phyloP scores from a whole-genome alignment of 2,329 filamentous ascomycete species.

The Diaporthe batatas region DNA sequence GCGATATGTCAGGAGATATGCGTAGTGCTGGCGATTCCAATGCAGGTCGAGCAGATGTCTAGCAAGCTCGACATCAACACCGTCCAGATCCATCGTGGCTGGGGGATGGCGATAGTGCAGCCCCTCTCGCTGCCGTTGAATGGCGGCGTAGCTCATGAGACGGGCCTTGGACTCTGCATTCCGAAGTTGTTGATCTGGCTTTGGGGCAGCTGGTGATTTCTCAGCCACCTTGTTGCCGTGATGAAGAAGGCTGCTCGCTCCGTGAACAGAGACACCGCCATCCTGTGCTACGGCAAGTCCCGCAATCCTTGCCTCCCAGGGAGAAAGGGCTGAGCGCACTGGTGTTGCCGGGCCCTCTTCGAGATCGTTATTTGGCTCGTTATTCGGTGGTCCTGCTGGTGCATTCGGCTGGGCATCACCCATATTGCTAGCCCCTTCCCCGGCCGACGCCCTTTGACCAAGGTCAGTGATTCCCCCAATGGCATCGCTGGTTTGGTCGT shows the following conservation, averaged over 20 bases:
- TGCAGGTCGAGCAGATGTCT: constrained; percentile 4
- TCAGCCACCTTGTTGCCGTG: constrained; percentile 1
- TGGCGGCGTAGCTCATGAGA: constrained; percentile 1
- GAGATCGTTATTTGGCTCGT: not conserved
- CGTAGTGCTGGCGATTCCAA: constrained; percentile 14
- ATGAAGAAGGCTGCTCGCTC: not conserved
- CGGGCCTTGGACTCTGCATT: constrained; percentile 5
- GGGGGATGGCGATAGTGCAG: not conserved
- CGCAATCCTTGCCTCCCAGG: constrained; percentile 1
- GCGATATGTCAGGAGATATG: constrained; percentile 8
- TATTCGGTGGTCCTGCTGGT: not conserved
- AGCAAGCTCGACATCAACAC: not conserved
- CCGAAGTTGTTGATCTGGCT: not conserved
- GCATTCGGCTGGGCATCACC: not conserved
- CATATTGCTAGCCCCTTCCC: not conserved
- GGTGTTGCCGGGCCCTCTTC: not conserved
- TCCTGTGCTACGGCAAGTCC: not conserved
- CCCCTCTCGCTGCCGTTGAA: not conserved
- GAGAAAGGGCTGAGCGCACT: not conserved
- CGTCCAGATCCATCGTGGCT: constrained; percentile 9
- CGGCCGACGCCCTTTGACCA: not conserved
- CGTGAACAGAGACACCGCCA: not conserved
- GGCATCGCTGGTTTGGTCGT: no score
- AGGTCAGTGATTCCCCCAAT: not conserved
- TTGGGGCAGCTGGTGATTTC: not conserved